A percentile compares a stretch with the other conserved stretches of the same genome.
Conservation (phyloP, 1,139 yeast species). For the Yamadazyma diddensiae region DNA sequence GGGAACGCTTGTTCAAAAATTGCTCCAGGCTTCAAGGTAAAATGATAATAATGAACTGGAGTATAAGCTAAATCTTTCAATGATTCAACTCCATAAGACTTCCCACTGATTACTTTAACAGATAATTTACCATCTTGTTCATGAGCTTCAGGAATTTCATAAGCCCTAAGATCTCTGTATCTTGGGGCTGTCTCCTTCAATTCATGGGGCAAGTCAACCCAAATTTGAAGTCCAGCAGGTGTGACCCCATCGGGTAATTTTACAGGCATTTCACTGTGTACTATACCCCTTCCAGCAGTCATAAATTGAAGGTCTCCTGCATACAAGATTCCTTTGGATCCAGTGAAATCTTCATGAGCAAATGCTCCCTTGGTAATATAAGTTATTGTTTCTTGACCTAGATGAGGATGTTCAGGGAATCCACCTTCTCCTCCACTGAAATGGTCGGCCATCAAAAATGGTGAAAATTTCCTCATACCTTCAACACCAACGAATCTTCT, state of each 20-base stretch:
- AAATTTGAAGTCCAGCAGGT: conserved; percentile 76
- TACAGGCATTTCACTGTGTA: conserved; percentile 87
- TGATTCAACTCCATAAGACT: conserved; percentile 71
- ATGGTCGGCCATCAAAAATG: conserved; percentile 84
- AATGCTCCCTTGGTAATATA: conserved; percentile 69
- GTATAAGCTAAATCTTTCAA: conserved; percentile 78
- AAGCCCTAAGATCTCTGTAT: conserved; percentile 71
- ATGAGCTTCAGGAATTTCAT: conserved; percentile 65
- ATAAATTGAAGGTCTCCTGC: conserved; percentile 91
- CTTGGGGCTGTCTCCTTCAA: conserved; percentile 72
- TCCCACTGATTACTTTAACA: conserved; percentile 77
- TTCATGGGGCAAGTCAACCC: conserved; percentile 84
- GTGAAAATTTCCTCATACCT: conserved; percentile 69
- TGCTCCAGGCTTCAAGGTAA: conserved; percentile 66
- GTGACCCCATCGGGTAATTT: conserved; percentile 52
- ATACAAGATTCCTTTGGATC: conserved; percentile 69
- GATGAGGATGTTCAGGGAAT: conserved; percentile 91
- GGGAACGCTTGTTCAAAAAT: conserved; percentile 61
- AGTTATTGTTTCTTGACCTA: conserved; percentile 88
- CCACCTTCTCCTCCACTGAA: conserved; percentile 62
- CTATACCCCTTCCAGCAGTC: conserved; percentile 92
- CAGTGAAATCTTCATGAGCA: conserved; percentile 93
- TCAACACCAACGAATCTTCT: conserved; percentile 77
- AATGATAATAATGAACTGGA: conserved; percentile 77
- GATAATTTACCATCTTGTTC: conserved; percentile 65